phyloP scores from a whole-genome alignment of 129 eudicot genomes.

The Arctium minus region DNA sequence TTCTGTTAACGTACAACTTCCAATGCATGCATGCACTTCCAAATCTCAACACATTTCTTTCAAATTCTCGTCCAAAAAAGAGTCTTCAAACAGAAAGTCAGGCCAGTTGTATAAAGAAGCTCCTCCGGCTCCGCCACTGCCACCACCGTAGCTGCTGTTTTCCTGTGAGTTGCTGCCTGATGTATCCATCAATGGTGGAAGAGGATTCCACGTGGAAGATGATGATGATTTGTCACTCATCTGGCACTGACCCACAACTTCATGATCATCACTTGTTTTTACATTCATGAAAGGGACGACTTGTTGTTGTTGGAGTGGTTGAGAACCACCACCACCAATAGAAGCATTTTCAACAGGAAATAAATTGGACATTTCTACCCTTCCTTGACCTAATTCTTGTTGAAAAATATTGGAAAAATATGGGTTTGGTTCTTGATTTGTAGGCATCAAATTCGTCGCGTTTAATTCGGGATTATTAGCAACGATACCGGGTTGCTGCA shows the following conservation, averaged over 20 bases:
- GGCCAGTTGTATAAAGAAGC: slow-evolving; percentile 26
- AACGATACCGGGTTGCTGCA: background rate
- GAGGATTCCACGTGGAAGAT: slow-evolving; percentile 17
- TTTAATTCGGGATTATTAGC: slow-evolving; percentile 7
- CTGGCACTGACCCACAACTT: slow-evolving; percentile 19
- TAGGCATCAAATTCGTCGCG: background rate
- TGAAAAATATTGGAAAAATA: background rate
- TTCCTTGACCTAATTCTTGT: slow-evolving; percentile 21
- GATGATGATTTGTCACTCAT: slow-evolving; percentile 23
- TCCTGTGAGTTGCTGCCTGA: slow-evolving; percentile 26
- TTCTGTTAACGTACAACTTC: background rate
- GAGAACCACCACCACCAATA: slow-evolving; percentile 21
- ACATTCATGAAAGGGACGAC: slow-evolving; percentile 26
- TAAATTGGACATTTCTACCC: slow-evolving; percentile 18
- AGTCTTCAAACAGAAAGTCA: slow-evolving; percentile 27
- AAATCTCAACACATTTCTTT: slow-evolving; percentile 11
- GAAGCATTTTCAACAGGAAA: slow-evolving; percentile 24
- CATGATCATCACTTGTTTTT: slow-evolving; percentile 20
- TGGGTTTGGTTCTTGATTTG: slow-evolving; percentile 17
- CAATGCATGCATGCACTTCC: slow-evolving; percentile 5
- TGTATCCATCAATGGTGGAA: slow-evolving; percentile 13
- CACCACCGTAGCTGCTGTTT: slow-evolving; percentile 7
- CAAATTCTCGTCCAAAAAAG: slow-evolving; percentile 29
- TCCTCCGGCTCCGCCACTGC: background rate
- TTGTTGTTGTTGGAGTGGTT: slow-evolving; percentile 37